phyloP scores from a whole-genome alignment of 176 grass and related monocot species.

The Cenchrus purpureus region DNA sequence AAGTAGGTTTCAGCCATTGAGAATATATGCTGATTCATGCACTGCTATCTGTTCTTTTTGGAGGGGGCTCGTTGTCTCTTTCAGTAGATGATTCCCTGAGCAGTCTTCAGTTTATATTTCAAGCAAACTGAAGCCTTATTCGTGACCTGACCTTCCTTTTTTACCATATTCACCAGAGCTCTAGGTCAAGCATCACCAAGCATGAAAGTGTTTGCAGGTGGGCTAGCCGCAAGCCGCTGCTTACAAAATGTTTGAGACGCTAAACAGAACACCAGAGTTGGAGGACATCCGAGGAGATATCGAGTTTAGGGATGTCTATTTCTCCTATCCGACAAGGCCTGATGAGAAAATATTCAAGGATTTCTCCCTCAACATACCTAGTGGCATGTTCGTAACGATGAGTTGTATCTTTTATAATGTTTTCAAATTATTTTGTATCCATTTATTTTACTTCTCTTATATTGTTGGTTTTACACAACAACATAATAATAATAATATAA shows the following conservation, averaged over 20 bases:
- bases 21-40: not conserved
- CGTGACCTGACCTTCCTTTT: not conserved
- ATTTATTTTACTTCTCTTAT: too few relatives aligned
- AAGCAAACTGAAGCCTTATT: not conserved
- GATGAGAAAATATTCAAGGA: slow-evolving; percentile 80
- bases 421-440: too few relatives aligned
- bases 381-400: slow-evolving; percentile 29
- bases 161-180: slow-evolving; percentile 58
- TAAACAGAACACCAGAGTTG: slow-evolving; percentile 75
- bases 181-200: slow-evolving; percentile 88
- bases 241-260: slow-evolving; percentile 91
- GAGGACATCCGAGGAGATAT: slow-evolving; percentile 89
- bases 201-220: slow-evolving; percentile 85
- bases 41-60: not conserved
- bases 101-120: slow-evolving; percentile 5
- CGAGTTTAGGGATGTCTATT: slow-evolving; percentile 74
- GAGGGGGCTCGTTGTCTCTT: not conserved
- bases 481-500: too few relatives aligned
- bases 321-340: slow-evolving; percentile 82
- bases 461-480: too few relatives aligned
- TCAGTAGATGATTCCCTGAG: not conserved
- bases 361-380: slow-evolving; percentile 67
- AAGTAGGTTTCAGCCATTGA: slow-evolving; percentile 2
- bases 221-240: slow-evolving; percentile 83
- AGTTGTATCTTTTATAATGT: too few relatives aligned